A percentile compares a stretch with the other conserved stretches of the same genome.
phyloP scores from a whole-genome alignment of 2,329 filamentous ascomycete genomes.

The Septoria linicola region DNA sequence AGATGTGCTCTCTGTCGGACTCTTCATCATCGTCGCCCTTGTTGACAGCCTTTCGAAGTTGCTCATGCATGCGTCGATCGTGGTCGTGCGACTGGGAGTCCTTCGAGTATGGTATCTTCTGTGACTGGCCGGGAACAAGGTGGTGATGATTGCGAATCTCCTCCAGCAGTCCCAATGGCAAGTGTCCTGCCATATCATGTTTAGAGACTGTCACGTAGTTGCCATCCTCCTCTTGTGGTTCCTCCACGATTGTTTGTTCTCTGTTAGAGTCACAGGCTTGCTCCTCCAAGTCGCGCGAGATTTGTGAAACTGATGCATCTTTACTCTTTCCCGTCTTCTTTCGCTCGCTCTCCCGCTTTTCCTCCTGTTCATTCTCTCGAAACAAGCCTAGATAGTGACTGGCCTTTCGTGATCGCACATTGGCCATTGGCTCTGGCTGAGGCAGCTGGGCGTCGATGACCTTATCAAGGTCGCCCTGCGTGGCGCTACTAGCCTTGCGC shows the following conservation, averaged over 20 bases:
- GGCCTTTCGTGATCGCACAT: conserved; percentile 63
- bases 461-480: conserved; percentile 53
- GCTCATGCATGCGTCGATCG: conserved; percentile 20
- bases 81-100: conserved; percentile 25
- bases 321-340: conserved; percentile 40
- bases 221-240: conserved; percentile 37
- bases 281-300: conserved; percentile 19
- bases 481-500: conserved; percentile 32
- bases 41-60: conserved; percentile 22
- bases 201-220: conserved; percentile 26
- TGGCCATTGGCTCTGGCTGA: conserved; percentile 54
- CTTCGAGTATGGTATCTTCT: conserved; percentile 45
- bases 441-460: conserved; percentile 63
- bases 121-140: conserved; percentile 45
- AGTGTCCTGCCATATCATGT: conserved; percentile 36
- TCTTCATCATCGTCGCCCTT: conserved; percentile 59
- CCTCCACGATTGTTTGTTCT: conserved; percentile 36
- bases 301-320: conserved; percentile 18
- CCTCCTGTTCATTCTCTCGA: conserved; percentile 59
- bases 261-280: conserved; percentile 13
- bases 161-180: conserved; percentile 55
- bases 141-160: conserved; percentile 58
- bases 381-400: conserved; percentile 66
- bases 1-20: conserved; percentile 80
- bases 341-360: conserved; percentile 53